A percentile compares a stretch with the other conserved stretches of the same genome.
These are phyloP conservation scores for Diaporthe citriasiana DNA, from an alignment of 2,329 filamentous ascomycete genomes.

Conservation along the genomic window DNA sequence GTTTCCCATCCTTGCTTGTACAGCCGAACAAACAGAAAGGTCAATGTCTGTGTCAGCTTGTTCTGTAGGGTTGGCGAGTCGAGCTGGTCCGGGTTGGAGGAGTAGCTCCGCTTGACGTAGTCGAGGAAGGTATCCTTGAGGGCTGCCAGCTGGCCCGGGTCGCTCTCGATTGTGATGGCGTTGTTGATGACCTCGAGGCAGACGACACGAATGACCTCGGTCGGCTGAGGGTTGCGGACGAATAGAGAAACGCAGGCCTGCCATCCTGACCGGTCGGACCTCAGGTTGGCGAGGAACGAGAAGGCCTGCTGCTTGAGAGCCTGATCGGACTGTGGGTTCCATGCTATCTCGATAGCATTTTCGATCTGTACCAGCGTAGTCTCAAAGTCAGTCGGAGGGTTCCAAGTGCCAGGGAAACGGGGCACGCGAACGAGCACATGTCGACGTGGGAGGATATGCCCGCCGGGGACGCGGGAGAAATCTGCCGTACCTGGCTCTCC, in stretches of 20 bases:
- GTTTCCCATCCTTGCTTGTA: slow-evolving; percentile 89
- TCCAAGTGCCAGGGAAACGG: background rate
- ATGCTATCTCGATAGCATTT: slow-evolving; percentile 95
- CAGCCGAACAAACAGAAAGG: slow-evolving; percentile 89
- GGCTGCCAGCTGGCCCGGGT: slow-evolving; percentile 78
- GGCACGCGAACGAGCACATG: slow-evolving; percentile 25
- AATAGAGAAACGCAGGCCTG: slow-evolving; percentile 91
- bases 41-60: slow-evolving; percentile 96
- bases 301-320: slow-evolving; percentile 85
- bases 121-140: slow-evolving; percentile 86
- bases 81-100: slow-evolving; percentile 67
- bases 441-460: slow-evolving; percentile 39
- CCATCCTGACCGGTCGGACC: slow-evolving; percentile 88
- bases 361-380: slow-evolving; percentile 76
- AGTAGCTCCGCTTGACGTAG: slow-evolving; percentile 85
- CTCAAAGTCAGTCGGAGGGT: slow-evolving; percentile 14
- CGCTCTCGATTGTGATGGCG: slow-evolving; percentile 86
- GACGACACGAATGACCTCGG: slow-evolving; percentile 89
- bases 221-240: slow-evolving; percentile 79
- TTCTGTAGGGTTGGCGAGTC: slow-evolving; percentile 90
- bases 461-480: slow-evolving; percentile 39
- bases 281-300: slow-evolving; percentile 83
- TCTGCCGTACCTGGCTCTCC: slow-evolving; percentile 50
- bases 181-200: slow-evolving; percentile 95
- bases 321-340: slow-evolving; percentile 82